These are phyloP conservation scores for Prunus mongolica DNA, from an alignment of 306 rosid species.

Conservation along the genomic window DNA sequence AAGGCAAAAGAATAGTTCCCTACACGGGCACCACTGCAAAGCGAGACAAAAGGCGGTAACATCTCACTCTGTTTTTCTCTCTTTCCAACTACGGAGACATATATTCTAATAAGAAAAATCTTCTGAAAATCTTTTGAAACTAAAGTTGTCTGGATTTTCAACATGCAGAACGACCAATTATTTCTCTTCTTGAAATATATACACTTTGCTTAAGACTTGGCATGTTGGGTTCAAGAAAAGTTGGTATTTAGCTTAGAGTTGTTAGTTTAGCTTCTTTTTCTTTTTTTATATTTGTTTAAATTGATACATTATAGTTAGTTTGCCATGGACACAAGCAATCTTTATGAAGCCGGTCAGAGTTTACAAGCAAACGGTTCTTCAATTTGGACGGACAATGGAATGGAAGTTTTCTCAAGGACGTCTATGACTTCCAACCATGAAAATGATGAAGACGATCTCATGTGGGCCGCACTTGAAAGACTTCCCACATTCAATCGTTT, in stretches of 20 bases:
- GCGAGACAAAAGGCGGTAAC: background rate
- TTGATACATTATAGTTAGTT: background rate
- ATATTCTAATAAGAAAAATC: background rate
- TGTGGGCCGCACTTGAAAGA: too few relatives aligned
- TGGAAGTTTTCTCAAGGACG: background rate
- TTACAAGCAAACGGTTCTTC: background rate
- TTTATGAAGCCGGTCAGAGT: background rate
- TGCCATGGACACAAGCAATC: background rate
- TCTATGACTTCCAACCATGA: background rate
- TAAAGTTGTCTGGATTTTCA: background rate
- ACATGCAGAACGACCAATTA: background rate
- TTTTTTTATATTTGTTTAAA: too few relatives aligned
- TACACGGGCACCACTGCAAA: background rate
- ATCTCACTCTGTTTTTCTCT: background rate
- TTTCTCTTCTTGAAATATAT: background rate
- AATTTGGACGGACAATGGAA: background rate
- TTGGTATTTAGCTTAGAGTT: background rate
- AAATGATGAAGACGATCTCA: background rate
- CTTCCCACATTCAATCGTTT: too few relatives aligned
- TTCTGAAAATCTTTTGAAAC: background rate
- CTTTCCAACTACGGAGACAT: background rate
- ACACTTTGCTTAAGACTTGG: background rate
- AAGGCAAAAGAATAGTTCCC: background rate
- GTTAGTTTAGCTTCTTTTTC: background rate
- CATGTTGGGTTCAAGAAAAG: too few relatives aligned